phyloP scores from a whole-genome alignment of 1,284 basidiomycete genomes.

The Sanghuangporus weigelae region DNA sequence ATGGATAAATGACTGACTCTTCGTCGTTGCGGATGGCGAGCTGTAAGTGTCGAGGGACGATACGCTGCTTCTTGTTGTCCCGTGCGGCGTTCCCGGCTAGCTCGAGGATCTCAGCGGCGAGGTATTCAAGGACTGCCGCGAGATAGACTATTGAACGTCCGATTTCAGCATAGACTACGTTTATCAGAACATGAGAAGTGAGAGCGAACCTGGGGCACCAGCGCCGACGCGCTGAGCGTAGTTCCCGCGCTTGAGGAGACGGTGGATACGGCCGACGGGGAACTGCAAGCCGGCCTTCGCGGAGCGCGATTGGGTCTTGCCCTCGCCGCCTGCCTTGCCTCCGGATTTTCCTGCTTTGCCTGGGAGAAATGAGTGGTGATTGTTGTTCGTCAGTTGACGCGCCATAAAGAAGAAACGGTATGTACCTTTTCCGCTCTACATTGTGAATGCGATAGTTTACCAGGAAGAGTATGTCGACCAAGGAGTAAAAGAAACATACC shows the following conservation, averaged over 20 bases:
- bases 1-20: constrained; percentile 40
- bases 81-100: constrained; percentile 80
- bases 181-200: background rate
- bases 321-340: constrained; percentile 47
- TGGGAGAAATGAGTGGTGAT: constrained; percentile 30
- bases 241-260: constrained; percentile 86
- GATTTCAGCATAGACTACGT: background rate
- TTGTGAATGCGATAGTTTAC: background rate
- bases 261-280: constrained; percentile 91
- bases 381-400: background rate
- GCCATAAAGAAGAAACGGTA: background rate
- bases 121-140: constrained; percentile 78
- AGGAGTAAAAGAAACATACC: background rate
- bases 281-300: constrained; percentile 81
- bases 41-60: constrained; percentile 84
- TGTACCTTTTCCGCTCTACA: constrained; percentile 16
- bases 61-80: constrained; percentile 83
- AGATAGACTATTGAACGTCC: constrained; percentile 64
- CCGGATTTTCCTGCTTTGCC: constrained; percentile 54
- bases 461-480: background rate
- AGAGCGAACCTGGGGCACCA: constrained; percentile 64
- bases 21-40: constrained; percentile 87
- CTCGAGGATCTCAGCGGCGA: constrained; percentile 86
- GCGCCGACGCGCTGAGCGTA: constrained; percentile 79
- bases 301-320: constrained; percentile 68